Percentiles rank a stretch among this genome's conserved stretches.
These are phyloP conservation scores for Zymoseptoria pseudotritici DNA, from an alignment of 2,329 filamentous ascomycete species.

Conservation along the genomic window DNA sequence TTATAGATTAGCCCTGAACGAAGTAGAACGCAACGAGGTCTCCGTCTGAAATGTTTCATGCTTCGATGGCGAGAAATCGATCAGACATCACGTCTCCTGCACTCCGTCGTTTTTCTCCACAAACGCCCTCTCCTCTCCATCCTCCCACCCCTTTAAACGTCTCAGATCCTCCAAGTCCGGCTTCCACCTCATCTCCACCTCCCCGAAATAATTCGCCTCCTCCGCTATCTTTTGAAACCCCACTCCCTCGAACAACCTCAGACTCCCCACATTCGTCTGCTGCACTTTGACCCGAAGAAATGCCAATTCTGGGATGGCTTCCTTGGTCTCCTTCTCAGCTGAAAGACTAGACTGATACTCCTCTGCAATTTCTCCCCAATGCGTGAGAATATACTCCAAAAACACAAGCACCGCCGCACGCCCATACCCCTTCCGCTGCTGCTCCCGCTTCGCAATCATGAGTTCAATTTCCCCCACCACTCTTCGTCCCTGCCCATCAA, in stretches of 20 bases:
- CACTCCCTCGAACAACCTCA: constrained; percentile 53
- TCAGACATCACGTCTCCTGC: too few species aligned
- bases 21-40: too few species aligned
- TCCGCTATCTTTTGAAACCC: constrained; percentile 47
- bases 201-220: constrained; percentile 58
- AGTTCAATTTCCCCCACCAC: constrained; percentile 71
- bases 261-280: constrained; percentile 48
- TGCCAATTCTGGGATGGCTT: constrained; percentile 22
- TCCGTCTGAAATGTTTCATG: too few species aligned
- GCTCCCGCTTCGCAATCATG: constrained; percentile 62
- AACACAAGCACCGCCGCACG: constrained; percentile 59
- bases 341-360: constrained; percentile 17
- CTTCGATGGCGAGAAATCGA: too few species aligned
- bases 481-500: constrained; percentile 20
- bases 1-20: too few species aligned
- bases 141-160: constrained; percentile 14
- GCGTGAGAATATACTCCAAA: constrained; percentile 56
- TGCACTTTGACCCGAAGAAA: constrained; percentile 58
- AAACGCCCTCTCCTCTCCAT: constrained; percentile 7
- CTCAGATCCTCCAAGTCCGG: constrained; percentile 10
- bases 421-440: constrained; percentile 59
- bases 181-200: constrained; percentile 51
- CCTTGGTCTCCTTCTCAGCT: constrained; percentile 11
- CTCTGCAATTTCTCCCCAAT: constrained; percentile 43
- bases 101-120: background rate